phyloP scores from a whole-genome alignment of 2,329 filamentous ascomycete species.

The Nannizziopsis arthrosporioides region DNA sequence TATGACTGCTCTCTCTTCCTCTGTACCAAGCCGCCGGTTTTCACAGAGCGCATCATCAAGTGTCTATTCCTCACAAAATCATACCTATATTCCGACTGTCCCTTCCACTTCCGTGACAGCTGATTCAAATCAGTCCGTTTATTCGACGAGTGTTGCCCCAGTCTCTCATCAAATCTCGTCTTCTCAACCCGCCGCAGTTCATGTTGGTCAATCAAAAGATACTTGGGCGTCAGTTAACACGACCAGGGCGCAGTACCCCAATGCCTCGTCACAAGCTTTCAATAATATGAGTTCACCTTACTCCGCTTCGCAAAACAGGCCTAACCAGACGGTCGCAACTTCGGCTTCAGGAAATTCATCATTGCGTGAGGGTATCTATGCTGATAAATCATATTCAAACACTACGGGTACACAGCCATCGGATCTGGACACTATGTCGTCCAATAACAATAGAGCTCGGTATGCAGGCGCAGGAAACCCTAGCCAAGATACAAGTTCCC shows the following conservation, averaged over 20 bases:
- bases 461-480: neutral
- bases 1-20: conserved; percentile 15
- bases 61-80: conserved; percentile 1
- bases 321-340: neutral
- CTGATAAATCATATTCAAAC: neutral
- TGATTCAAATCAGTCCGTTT: neutral
- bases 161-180: neutral
- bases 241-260: neutral
- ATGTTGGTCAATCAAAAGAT: conserved; percentile 1
- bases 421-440: neutral
- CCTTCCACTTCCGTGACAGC: neutral
- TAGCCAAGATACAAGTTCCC: neutral
- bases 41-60: conserved; percentile 1
- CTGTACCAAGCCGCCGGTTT: conserved; percentile 2
- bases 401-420: neutral
- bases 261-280: neutral
- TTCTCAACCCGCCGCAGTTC: neutral
- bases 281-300: neutral
- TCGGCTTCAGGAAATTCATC: neutral
- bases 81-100: conserved; percentile 3
- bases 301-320: neutral
- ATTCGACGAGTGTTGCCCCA: neutral
- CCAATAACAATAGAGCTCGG: neutral
- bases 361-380: neutral
- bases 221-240: conserved; percentile 1